Percentiles rank a stretch among this genome's conserved stretches.
phyloP scores from a whole-genome alignment of 2,329 filamentous ascomycete genomes.

The Aureobasidium melanogenum region DNA sequence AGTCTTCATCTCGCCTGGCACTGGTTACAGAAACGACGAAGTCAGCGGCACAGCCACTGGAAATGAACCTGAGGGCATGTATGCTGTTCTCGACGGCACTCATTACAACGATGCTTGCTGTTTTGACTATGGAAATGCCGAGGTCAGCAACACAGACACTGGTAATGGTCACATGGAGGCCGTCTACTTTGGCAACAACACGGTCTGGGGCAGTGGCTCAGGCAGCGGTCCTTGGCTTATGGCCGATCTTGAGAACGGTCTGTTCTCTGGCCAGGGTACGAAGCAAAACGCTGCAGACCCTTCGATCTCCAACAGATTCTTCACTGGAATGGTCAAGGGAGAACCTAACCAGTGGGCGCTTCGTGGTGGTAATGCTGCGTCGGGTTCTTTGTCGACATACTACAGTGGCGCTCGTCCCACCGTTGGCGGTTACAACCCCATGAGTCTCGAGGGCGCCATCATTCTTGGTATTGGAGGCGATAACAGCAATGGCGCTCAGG shows the following conservation, averaged over 20 bases:
- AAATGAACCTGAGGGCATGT: conserved; percentile 51
- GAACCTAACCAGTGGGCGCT: conserved; percentile 48
- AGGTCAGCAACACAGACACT: conserved; percentile 34
- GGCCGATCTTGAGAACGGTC: conserved; percentile 59
- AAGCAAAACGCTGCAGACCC: conserved; percentile 44
- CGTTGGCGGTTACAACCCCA: conserved; percentile 46
- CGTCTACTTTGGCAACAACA: conserved; percentile 53
- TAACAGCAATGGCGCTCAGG: conserved; percentile 51
- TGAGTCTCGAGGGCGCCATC: conserved; percentile 57
- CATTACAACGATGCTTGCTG: conserved; percentile 51
- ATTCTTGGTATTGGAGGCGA: conserved; percentile 64
- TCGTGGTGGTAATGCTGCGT: conserved; percentile 48
- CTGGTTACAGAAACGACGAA: conserved; percentile 53
- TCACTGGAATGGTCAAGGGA: conserved; percentile 51
- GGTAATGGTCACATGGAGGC: conserved; percentile 61
- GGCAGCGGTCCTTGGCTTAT: conserved; percentile 59
- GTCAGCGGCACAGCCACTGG: conserved; percentile 45
- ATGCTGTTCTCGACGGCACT: conserved; percentile 51
- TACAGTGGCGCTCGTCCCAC: conserved; percentile 49
- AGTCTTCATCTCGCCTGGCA: conserved; percentile 53
- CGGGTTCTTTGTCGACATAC: conserved; percentile 48
- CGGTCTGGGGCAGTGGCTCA: conserved; percentile 46
- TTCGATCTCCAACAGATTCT: conserved; percentile 46
- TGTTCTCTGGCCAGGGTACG: conserved; percentile 48
- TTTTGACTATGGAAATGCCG: conserved; percentile 37